Conservation (phyloP, 2,329 filamentous ascomycete genomes). For the Ophiostoma triangulosporum region DNA sequence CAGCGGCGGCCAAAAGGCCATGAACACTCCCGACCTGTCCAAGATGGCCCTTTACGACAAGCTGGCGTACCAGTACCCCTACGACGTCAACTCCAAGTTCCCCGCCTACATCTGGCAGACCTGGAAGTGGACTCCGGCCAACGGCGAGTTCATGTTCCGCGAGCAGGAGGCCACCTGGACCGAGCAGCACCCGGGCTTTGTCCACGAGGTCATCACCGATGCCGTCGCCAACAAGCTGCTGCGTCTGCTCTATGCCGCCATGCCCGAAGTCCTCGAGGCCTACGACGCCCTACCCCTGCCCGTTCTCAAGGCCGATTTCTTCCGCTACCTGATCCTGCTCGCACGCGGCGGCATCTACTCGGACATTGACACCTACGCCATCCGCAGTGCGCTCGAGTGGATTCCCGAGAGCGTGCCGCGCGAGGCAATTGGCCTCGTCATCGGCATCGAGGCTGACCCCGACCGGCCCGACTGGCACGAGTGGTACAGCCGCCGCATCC, state of each 20-base stretch:
- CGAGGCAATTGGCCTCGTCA: slow-evolving; percentile 67
- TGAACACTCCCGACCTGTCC: slow-evolving; percentile 54
- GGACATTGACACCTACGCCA: slow-evolving; percentile 80
- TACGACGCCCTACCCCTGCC: slow-evolving; percentile 60
- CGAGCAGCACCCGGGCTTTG: slow-evolving; percentile 72
- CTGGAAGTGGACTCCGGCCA: slow-evolving; percentile 78
- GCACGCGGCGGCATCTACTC: slow-evolving; percentile 59
- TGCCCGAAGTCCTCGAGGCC: slow-evolving; percentile 66
- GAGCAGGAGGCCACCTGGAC: slow-evolving; percentile 84
- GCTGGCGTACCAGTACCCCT: slow-evolving; percentile 85
- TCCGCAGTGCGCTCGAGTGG: slow-evolving; percentile 79
- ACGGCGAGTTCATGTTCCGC: slow-evolving; percentile 66
- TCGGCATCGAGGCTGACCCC: slow-evolving; percentile 94
- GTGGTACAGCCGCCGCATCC: slow-evolving; percentile 92
- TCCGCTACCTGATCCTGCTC: slow-evolving; percentile 56
- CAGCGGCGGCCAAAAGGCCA: slow-evolving; percentile 37
- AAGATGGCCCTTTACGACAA: slow-evolving; percentile 63
- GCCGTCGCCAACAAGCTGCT: slow-evolving; percentile 69
- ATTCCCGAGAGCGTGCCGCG: slow-evolving; percentile 65
- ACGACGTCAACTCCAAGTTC: slow-evolving; percentile 78
- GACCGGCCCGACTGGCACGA: slow-evolving; percentile 84
- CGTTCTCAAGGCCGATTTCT: slow-evolving; percentile 68
- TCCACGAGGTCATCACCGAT: slow-evolving; percentile 96
- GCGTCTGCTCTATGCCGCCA: slow-evolving; percentile 70
- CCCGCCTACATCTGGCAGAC: slow-evolving; percentile 99